Percentiles rank a stretch among this genome's conserved stretches.
phyloP scores from a whole-genome alignment of 2,329 filamentous ascomycete species.

The Hymenoscyphus albidus region DNA sequence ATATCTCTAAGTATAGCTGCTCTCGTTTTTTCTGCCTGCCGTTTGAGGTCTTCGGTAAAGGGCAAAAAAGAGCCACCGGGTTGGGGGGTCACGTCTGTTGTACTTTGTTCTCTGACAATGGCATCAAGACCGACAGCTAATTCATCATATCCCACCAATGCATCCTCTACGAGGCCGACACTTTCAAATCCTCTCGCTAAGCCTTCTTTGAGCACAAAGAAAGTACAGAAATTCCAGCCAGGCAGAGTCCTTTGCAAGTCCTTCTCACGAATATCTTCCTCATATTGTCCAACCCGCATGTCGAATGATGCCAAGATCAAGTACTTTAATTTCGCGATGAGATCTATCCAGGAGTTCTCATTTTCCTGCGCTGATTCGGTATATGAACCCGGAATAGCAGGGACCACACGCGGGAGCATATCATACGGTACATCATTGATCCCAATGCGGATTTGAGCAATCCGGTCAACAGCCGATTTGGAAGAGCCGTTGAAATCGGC shows the following conservation, averaged over 20 bases:
- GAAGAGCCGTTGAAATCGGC: constrained; percentile 80
- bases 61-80: constrained; percentile 69
- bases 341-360: constrained; percentile 76
- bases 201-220: constrained; percentile 96
- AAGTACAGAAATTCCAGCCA: constrained; percentile 99
- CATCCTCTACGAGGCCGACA: constrained; percentile 92
- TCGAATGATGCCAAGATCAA: constrained; percentile 89
- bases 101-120: constrained; percentile 70
- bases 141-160: constrained; percentile 91
- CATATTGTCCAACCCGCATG: constrained; percentile 84
- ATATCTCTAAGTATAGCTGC: constrained; percentile 38
- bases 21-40: constrained; percentile 51
- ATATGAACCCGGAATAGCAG: constrained; percentile 60
- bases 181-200: constrained; percentile 92
- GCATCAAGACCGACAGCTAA: constrained; percentile 82
- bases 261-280: constrained; percentile 94
- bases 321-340: constrained; percentile 81
- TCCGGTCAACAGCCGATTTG: constrained; percentile 70
- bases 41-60: constrained; percentile 70
- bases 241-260: constrained; percentile 82
- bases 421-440: constrained; percentile 66
- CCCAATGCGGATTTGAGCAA: constrained; percentile 80
- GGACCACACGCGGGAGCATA: constrained; percentile 57
- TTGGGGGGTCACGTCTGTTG: constrained; percentile 54
- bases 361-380: constrained; percentile 72